Conservation (phyloP, 345 rosid genomes). For the Dipteronia sinensis region DNA sequence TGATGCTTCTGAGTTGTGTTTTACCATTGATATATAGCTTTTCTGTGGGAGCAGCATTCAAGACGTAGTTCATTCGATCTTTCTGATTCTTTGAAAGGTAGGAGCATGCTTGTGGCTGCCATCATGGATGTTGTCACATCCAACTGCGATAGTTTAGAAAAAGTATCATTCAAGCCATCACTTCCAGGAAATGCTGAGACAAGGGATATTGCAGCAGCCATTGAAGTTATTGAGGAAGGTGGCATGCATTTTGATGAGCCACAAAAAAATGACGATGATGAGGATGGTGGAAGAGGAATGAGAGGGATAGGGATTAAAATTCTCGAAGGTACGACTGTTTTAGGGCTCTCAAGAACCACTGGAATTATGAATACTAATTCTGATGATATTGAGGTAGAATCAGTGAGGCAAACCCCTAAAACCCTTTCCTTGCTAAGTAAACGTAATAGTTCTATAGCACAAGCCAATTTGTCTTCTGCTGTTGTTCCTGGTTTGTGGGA, state of each 20-base stretch:
- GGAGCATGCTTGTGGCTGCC: conserved; percentile 99
- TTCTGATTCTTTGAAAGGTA: conserved; percentile 99
- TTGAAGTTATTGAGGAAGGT: conserved; percentile 95
- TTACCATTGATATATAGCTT: conserved; percentile 73
- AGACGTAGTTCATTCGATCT: conserved; percentile 95
- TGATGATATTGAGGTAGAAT: conserved; percentile 35
- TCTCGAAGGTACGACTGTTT: conserved; percentile 81
- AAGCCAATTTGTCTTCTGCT: conserved; percentile 64
- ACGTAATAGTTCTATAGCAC: conserved; percentile 49
- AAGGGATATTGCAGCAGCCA: conserved; percentile 87
- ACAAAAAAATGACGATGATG: conserved; percentile 60
- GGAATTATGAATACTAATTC: conserved; percentile 47
- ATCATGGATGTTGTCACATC: conserved; percentile 97
- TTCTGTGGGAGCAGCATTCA: conserved; percentile 96
- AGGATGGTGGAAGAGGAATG: conserved; percentile 70
- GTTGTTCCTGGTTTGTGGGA: conserved; percentile 99
- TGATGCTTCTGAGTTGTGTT: conserved; percentile 46
- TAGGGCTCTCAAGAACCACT: conserved; percentile 74
- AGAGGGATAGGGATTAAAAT: conserved; percentile 93
- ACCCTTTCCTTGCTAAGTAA: conserved; percentile 54
- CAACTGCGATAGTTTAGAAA: conserved; percentile 65
- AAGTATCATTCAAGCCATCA: conserved; percentile 53
- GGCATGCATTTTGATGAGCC: conserved; percentile 74
- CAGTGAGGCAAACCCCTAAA: conserved; percentile 38
- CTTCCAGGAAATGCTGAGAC: conserved; percentile 77